Base-by-base conservation (phyloP, 306 rosid species). In the Alnus rubra region DNA sequence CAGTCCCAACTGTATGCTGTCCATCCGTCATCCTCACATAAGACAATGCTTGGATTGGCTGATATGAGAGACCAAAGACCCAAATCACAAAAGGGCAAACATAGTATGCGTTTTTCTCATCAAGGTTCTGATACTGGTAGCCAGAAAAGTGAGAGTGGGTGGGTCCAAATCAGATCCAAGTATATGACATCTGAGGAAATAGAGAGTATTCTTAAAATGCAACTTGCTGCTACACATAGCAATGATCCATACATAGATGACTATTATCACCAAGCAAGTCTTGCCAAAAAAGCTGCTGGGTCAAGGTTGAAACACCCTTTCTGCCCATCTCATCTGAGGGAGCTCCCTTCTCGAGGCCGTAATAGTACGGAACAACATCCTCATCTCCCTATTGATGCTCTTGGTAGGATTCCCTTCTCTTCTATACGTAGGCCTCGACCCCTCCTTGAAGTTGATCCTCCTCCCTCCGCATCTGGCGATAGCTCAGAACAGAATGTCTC, bases 161-260 rank as follows among this genome's bases (percentile, higher is more conserved):
- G 86, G 75, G 52, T 84, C 45, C 90, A 87, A 81, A 84, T 87
- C 79, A 78, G 87, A 71, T 87, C 90, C 63, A 87, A 84, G 75
- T 45, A 87, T 58, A 87, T 87, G 90, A 87, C 90, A 44, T 79
- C 88, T 71, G 90, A 87, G 74, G 90, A 87, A 75, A 87, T 87
- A 58, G 90, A 87, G 87, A 87, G 85, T 78, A 84, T 87, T 82
- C 90, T 84, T 53, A 82, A 81, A 84, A 87, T 87, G 90, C 90
- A 87, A 71, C 90, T 74, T 84, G 88, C 90, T 13, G 85, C 86
- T 74, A 82, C 88, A 12, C 90, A 87, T 31, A 75, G 90, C 70
- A 84, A 84, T 68, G 90, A 87, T 56, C 88, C 90, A 35, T 87
- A 87, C 49, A 48, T 87, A 47, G 90, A 84, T 65, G 90, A 87